These are phyloP conservation scores for Solanum bukasovii DNA, from an alignment of 257 asterid species.

Conservation along the genomic window DNA sequence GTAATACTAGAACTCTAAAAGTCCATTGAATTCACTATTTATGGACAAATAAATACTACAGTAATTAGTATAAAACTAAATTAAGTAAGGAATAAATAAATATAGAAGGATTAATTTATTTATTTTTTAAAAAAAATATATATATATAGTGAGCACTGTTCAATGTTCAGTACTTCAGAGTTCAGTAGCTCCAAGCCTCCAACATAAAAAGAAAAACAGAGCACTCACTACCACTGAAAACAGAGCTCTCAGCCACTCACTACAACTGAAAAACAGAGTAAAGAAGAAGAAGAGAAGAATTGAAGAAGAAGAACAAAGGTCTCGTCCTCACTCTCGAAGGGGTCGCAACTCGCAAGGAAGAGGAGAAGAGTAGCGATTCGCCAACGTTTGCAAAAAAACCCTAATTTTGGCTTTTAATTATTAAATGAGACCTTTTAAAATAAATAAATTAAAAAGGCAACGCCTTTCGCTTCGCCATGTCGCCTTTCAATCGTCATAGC, in stretches of 20 bases:
- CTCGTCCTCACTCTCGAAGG: not conserved
- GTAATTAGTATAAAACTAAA: too few species aligned
- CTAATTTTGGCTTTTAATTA: not conserved
- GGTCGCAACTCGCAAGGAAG: not conserved
- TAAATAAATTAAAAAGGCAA: rapidly evolving
- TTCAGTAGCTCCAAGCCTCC: not conserved
- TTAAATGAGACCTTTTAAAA: not conserved
- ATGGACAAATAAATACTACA: too few species aligned
- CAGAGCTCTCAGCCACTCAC: not conserved
- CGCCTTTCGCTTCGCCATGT: not conserved
- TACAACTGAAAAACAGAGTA: not conserved
- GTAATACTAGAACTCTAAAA: not conserved
- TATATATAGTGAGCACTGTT: not conserved
- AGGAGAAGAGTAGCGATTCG: not conserved
- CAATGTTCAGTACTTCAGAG: not conserved
- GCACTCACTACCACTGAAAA: not conserved
- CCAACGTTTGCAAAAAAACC: not conserved
- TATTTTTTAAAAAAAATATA: not conserved
- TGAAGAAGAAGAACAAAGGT: not conserved
- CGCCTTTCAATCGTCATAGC: not conserved
- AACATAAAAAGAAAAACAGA: not conserved
- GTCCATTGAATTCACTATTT: not conserved
- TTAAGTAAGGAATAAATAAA: not conserved
- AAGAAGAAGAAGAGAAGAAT: not conserved
- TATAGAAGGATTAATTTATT: too few species aligned